Conservation (phyloP, 2,329 filamentous ascomycete genomes). For the Botrytis tulipae region DNA sequence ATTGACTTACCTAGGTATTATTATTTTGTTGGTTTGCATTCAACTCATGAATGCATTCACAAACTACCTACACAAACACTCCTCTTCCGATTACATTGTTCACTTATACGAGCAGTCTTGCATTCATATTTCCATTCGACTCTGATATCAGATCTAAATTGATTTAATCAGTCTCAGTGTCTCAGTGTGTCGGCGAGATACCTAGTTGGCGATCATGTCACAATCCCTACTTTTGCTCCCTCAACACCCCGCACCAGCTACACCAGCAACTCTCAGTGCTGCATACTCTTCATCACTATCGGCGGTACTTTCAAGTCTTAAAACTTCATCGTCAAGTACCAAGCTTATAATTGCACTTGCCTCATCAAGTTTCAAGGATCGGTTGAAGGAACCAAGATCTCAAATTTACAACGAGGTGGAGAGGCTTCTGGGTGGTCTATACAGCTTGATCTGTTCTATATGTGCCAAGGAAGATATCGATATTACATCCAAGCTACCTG, state of each 20-base stretch:
- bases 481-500: constrained; percentile 62
- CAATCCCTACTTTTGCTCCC: constrained; percentile 63
- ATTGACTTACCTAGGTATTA: too few relatives aligned
- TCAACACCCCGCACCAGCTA: constrained; percentile 57
- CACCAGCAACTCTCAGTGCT: constrained; percentile 50
- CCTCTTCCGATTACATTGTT: neutral
- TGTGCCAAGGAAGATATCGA: constrained; percentile 57
- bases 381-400: constrained; percentile 51
- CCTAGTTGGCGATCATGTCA: constrained; percentile 11
- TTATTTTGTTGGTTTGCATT: neutral
- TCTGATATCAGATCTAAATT: neutral
- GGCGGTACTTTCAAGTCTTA: constrained; percentile 52
- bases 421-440: constrained; percentile 71
- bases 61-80: neutral
- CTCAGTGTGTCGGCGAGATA: neutral
- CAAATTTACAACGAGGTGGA: constrained; percentile 65
- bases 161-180: neutral
- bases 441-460: constrained; percentile 73
- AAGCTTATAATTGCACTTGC: constrained; percentile 53
- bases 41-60: neutral
- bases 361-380: constrained; percentile 53
- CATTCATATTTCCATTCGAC: neutral
- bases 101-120: neutral
- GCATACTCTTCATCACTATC: constrained; percentile 61
- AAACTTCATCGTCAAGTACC: constrained; percentile 39